Evolutionary conservation across 108 stramenopile genomes (phyloP).

Genomic region (Cyclotella sp.): DNA sequence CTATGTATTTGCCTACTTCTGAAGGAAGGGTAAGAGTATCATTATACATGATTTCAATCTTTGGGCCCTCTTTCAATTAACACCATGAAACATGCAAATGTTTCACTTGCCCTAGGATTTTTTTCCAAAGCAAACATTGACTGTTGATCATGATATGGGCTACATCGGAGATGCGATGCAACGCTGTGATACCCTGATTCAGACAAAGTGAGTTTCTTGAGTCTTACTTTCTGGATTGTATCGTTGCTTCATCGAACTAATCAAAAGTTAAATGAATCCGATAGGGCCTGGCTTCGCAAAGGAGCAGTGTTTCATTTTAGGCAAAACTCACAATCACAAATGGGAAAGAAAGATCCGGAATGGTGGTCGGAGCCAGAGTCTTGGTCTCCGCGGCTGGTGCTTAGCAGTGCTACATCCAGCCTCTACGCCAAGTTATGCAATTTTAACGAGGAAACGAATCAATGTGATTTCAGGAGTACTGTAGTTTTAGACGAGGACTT

Average conservation of each 20-base stretch:
- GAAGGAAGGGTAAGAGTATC: conserved; percentile 27
- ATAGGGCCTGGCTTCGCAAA: conserved; percentile 37
- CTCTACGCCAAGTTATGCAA: conserved; percentile 43
- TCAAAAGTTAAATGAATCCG: not conserved
- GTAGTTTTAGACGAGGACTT: conserved; percentile 36
- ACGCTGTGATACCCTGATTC: not conserved
- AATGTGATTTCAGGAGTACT: conserved; percentile 30
- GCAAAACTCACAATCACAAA: conserved; percentile 19
- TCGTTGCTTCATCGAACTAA: not conserved
- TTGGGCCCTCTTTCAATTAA: not conserved
- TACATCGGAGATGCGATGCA: conserved; percentile 29
- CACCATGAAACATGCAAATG: too few species aligned
- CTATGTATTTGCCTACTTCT: conserved; percentile 38
- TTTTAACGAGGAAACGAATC: conserved; percentile 1
- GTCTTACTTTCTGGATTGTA: not conserved
- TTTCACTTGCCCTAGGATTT: conserved; percentile 11
- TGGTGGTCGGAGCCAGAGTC: conserved; percentile 18
- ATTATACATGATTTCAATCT: not conserved
- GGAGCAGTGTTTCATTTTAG: conserved; percentile 37
- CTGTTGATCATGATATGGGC: not conserved
- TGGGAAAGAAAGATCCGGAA: conserved; percentile 37
- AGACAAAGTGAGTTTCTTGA: not conserved
- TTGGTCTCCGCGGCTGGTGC: conserved; percentile 26
- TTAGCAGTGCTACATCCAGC: conserved; percentile 16
- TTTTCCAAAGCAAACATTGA: conserved; percentile 25